Conservation (phyloP, 345 rosid genomes). For the Angophora floribunda region DNA sequence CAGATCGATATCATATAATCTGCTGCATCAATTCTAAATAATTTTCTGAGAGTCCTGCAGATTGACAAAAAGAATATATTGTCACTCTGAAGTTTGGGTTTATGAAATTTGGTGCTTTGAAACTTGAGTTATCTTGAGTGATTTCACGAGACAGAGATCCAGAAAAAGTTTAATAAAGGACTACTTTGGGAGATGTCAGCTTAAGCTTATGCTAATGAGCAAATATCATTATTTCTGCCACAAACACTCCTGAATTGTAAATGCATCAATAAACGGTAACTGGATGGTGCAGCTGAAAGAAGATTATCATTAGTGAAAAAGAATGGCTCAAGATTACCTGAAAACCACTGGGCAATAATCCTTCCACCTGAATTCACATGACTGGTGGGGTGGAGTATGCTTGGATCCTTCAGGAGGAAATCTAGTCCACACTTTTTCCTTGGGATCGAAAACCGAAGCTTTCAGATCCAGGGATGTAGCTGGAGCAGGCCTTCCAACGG, state of each 20-base stretch:
- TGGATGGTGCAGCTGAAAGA: background rate
- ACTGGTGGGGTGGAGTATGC: slow-evolving; percentile 92
- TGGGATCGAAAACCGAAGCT: slow-evolving; percentile 90
- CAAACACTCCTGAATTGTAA: background rate
- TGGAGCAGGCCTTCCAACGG: slow-evolving; percentile 92
- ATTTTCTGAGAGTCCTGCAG: slow-evolving; percentile 85
- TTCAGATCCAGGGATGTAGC: slow-evolving; percentile 78
- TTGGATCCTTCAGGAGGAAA: slow-evolving; percentile 95
- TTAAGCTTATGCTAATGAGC: background rate
- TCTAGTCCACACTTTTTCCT: slow-evolving; percentile 92
- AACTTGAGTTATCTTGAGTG: background rate
- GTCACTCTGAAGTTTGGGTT: background rate
- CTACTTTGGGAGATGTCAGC: background rate
- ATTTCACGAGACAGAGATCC: background rate
- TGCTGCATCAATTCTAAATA: slow-evolving; percentile 87
- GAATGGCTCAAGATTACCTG: slow-evolving; percentile 32
- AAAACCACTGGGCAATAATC: slow-evolving; percentile 97
- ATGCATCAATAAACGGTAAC: background rate
- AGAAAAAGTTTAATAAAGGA: background rate
- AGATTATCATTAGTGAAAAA: background rate
- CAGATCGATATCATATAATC: slow-evolving; percentile 97
- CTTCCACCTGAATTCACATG: slow-evolving; percentile 90
- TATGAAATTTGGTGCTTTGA: background rate
- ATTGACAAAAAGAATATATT: background rate
- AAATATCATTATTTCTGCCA: background rate